Evolutionary conservation across 331 rosid genomes (phyloP), one percentile per base, ranked within the genome.

Genomic region (Pyrus hybrid): DNA sequence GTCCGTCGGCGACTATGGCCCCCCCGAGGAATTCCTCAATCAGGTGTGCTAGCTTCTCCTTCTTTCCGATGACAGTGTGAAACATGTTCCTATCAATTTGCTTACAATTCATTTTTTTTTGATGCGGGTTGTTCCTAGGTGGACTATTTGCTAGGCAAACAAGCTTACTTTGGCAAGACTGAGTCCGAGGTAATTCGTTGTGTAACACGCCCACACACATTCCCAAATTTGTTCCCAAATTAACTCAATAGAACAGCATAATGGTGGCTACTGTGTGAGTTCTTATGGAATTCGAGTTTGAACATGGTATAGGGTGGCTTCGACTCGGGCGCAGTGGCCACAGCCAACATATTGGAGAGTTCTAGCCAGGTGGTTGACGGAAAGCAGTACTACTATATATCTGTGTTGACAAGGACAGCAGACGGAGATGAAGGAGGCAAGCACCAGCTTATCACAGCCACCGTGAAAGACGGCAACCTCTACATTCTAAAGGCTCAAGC

Each of bases 391-490:
- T 94, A 90, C 87, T 58, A n/a, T 65, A 5, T 94, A 77, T 68
- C 97, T 0, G 93, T 94, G 83, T 82, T 94, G 92, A 94, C 99
- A 75, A 92, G 99, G 81, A 94, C 99, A 32, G 99, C 99, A 5
- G 99, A 94, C 51, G 99, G 97, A 76, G 97, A 92, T 65, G 99
- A 94, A 86, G 99, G 99, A 8, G 99, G 99, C 51, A 92, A 87
- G 92, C 99, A 94, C 80, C 97, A 92, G 25, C 70, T 94, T 25
- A 86, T 92, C 20, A 92, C 90, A 13, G 97, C 99, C 70, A 45
- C 96, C 4, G 96, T 94, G 53, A 94, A 87, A 69, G 92, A 85
- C 45, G 97, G 97, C 7, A 94, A 92, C 72, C 91, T 94, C 23
- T 94, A 86, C 87, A 85, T 94, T 33, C 87, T 89, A 86, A 94